Percentiles rank a stretch among this genome's conserved stretches.
Evolutionary conservation across 768 basidiomycete species (phyloP).

Genomic region (Agrocybe pediades): DNA sequence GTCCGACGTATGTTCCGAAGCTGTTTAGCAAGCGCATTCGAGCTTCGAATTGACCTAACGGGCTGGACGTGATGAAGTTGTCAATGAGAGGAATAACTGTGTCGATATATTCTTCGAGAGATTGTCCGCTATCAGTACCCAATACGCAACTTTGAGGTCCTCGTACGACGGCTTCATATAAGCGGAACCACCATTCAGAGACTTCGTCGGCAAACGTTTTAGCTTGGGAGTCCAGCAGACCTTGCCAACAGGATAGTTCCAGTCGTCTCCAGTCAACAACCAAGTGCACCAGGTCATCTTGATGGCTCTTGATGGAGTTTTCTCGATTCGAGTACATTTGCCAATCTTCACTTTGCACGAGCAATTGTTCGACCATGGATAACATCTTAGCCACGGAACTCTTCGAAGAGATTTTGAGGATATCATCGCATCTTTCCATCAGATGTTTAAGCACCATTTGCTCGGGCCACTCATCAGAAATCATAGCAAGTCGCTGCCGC

Average conservation of each 20-base stretch:
- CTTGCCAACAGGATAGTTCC: constrained; percentile 87
- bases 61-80: constrained; percentile 70
- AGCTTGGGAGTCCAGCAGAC: constrained; percentile 73
- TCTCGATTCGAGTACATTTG: constrained; percentile 93
- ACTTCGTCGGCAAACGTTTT: constrained; percentile 49
- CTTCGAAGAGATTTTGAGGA: constrained; percentile 60
- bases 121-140: constrained; percentile 26
- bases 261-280: constrained; percentile 91
- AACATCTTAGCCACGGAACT: constrained; percentile 84
- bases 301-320: constrained; percentile 74
- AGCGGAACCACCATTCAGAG: constrained; percentile 84
- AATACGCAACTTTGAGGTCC: constrained; percentile 52
- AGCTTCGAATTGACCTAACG: constrained; percentile 81
- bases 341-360: constrained; percentile 93
- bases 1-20: constrained; percentile 57
- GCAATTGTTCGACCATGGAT: constrained; percentile 79
- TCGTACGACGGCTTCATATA: constrained; percentile 78
- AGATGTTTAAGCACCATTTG: constrained; percentile 96
- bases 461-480: constrained; percentile 90
- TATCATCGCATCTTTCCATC: constrained; percentile 62
- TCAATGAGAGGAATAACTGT: constrained; percentile 78
- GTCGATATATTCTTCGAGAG: constrained; percentile 54
- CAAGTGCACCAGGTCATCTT: constrained; percentile 62
- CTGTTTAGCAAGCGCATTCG: constrained; percentile 69
- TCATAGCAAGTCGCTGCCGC: constrained; percentile 47